Conservation (phyloP, 2,329 filamentous ascomycete genomes). For the Colletotrichum shisoi region DNA sequence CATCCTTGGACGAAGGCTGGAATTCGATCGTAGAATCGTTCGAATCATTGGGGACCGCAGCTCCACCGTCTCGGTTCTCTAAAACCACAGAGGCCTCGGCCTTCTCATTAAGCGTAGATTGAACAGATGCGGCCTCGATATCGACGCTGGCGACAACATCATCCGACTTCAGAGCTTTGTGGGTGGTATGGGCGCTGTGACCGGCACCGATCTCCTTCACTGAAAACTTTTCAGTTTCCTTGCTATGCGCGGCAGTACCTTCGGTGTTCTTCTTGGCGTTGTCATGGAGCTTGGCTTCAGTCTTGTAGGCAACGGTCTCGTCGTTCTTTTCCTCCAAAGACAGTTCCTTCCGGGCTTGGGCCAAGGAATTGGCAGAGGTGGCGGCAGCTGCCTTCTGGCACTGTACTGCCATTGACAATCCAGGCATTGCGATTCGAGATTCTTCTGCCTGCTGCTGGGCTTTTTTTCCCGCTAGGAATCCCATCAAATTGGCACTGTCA, state of each 20-base stretch:
- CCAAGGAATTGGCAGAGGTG: not conserved
- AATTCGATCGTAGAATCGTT: conserved; percentile 2
- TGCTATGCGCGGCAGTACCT: too few species aligned
- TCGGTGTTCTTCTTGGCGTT: not conserved
- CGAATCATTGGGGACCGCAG: not conserved
- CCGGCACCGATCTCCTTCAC: not conserved
- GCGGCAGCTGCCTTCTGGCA: conserved; percentile 1
- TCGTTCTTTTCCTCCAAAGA: not conserved
- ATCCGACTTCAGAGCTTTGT: not conserved
- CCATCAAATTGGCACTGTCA: not conserved
- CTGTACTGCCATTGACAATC: conserved; percentile 8
- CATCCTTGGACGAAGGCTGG: not conserved
- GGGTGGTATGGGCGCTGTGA: too few species aligned
- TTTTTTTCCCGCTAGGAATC: not conserved
- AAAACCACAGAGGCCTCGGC: not conserved
- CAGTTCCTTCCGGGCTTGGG: not conserved
- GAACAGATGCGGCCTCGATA: not conserved
- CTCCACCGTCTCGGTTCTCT: not conserved
- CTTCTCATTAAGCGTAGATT: not conserved
- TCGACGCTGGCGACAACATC: not conserved
- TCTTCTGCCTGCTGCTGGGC: not conserved
- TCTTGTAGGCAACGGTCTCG: not conserved
- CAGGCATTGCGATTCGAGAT: conserved; percentile 11
- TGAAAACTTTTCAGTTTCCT: not conserved
- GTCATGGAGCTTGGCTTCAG: not conserved